Percentiles rank a stretch among this genome's conserved stretches.
These are phyloP conservation scores for Pichia paraexigua DNA, from an alignment of 805 yeast genomes.

Conservation along the genomic window DNA sequence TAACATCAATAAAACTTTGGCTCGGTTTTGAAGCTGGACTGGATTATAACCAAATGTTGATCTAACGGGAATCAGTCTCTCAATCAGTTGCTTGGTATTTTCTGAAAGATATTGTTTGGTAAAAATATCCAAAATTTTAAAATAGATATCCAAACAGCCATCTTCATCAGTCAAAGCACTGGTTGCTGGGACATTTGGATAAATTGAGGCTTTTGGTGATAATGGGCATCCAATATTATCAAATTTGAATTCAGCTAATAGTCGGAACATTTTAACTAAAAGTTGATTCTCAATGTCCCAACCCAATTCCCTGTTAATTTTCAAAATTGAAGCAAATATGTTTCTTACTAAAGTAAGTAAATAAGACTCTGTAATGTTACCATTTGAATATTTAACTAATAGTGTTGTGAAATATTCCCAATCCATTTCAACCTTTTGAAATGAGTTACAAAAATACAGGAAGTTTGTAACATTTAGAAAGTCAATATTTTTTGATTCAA, in stretches of 20 bases:
- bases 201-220: constrained; percentile 6
- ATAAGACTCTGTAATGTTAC: neutral
- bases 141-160: constrained; percentile 26
- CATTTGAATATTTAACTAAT: neutral
- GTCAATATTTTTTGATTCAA: constrained; percentile 9
- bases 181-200: constrained; percentile 12
- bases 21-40: constrained; percentile 22
- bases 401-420: constrained; percentile 24
- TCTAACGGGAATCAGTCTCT: constrained; percentile 29
- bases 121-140: constrained; percentile 23
- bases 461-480: constrained; percentile 16
- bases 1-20: constrained; percentile 25
- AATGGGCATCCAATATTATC: constrained; percentile 20
- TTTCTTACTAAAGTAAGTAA: constrained; percentile 10
- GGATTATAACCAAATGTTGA: constrained; percentile 21
- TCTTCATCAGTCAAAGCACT: constrained; percentile 15
- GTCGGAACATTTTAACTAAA: constrained; percentile 21
- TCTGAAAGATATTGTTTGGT: constrained; percentile 12
- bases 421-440: constrained; percentile 18
- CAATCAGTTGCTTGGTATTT: constrained; percentile 19
- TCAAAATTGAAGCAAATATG: constrained; percentile 16
- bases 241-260: constrained; percentile 21
- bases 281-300: constrained; percentile 28
- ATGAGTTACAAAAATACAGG: constrained; percentile 21
- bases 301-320: constrained; percentile 16